A percentile compares a stretch with the other conserved stretches of the same genome.
Evolutionary conservation across 768 basidiomycete species (phyloP).

Genomic region (Naganishia randhawae): DNA sequence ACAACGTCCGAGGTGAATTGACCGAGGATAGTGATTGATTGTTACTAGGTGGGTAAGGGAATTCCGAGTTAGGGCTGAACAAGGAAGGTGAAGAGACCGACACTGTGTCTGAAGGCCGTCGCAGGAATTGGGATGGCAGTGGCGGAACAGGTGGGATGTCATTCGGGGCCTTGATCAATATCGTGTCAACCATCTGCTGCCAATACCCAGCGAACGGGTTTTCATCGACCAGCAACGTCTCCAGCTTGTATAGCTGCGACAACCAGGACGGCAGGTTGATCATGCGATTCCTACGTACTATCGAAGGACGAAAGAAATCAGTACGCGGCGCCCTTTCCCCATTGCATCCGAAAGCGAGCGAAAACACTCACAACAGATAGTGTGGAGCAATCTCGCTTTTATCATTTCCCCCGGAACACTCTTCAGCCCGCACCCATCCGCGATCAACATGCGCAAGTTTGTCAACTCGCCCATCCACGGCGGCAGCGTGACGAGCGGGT

Average conservation of each 20-base stretch:
- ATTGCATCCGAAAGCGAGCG: too few species aligned
- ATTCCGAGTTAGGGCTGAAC: constrained; percentile 1
- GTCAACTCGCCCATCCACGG: constrained; percentile 72
- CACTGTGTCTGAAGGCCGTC: constrained; percentile 1
- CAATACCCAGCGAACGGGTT: constrained; percentile 95
- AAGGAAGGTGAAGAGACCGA: neutral
- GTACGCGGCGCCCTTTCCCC: too few species aligned
- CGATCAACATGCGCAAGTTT: constrained; percentile 79
- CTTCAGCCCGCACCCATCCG: constrained; percentile 79
- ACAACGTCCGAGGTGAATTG: neutral
- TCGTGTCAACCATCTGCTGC: constrained; percentile 80
- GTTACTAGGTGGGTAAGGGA: constrained; percentile 1
- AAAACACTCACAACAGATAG: constrained; percentile 51
- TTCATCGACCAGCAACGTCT: constrained; percentile 84
- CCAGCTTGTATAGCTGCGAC: constrained; percentile 72
- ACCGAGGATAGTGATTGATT: neutral
- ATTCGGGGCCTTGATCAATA: constrained; percentile 58
- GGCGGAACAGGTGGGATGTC: constrained; percentile 55
- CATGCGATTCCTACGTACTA: constrained; percentile 80
- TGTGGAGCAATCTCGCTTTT: constrained; percentile 75
- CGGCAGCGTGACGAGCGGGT: constrained; percentile 87
- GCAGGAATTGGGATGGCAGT: constrained; percentile 22
- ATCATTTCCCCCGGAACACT: constrained; percentile 71
- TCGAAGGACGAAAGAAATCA: constrained; percentile 48
- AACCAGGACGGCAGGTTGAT: constrained; percentile 91